Base-by-base conservation (phyloP, 148 eudicot species). In the Tetragonia tetragonoides region DNA sequence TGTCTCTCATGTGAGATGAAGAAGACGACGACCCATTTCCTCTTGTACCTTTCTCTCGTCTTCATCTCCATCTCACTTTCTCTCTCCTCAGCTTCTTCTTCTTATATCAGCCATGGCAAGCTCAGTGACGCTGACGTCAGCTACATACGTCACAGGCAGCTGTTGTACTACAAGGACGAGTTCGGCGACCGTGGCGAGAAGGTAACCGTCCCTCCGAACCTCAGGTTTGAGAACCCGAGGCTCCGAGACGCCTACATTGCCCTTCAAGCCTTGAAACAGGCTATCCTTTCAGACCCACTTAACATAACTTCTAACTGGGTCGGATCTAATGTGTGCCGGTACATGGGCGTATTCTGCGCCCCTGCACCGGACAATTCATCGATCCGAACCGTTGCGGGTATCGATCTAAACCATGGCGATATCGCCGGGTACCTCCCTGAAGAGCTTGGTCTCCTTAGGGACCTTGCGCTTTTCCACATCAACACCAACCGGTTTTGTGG, bases 401-500 rank as follows among this genome's bases (percentile, higher is more conserved):
- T 89, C 17, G 93, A 92, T 56, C 88, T 92, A 40, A 87, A 94
- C 87, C 97, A 92, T 42, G 97, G 88, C 3, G 98, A 94, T 72
- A 89, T 94, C 53, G 97, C 98, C 1, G 98, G 97, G 4, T 94
- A 88, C 68, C 78, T 94, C 2, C 97, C 98, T 38, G 91, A 90
- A 47, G 94, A 94, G 79, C 91, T 94, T 17, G 95, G 95, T 2
- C 78, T 90, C 0, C 80, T 94, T 0, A 78, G 85, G 4, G 98
- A 94, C 85, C 84, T 92, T 0, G 97, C 91, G 0, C 59, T 94
- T 63, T 90, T 94, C 60, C 98, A 94, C 68, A 81, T 94, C 70
- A 94, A 94, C 61, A 77, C 93, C 2, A 94, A 94, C 68, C 76
- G 98, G 11, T 92, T 94, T 57, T 94, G 98, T 56, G 98, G 98